Conservation (phyloP, 2,329 filamentous ascomycete genomes). For the Diaporthe destruens region DNA sequence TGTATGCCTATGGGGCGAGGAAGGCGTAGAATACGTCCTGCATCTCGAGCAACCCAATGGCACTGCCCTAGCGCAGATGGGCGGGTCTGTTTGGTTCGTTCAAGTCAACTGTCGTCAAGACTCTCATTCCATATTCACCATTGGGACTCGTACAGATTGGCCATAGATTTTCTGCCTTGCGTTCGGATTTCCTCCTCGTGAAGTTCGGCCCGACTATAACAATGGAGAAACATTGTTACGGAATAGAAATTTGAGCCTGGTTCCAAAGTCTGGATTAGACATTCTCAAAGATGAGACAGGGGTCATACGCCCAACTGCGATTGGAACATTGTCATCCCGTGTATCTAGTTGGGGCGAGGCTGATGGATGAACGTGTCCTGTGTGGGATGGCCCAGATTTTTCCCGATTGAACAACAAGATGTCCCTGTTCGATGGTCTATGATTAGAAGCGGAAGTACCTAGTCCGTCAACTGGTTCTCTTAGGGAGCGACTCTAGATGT, state of each 20-base stretch:
- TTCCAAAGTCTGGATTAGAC: background rate
- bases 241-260: background rate
- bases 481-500: no score
- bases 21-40: conserved; percentile 38
- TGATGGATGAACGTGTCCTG: background rate
- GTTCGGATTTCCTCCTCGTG: background rate
- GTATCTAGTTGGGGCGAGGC: background rate
- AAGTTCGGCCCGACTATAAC: no score
- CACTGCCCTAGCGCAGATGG: no score
- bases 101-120: no score
- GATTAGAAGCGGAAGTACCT: background rate
- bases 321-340: conserved; percentile 2
- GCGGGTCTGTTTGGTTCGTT: no score
- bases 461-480: no score
- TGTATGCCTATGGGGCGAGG: conserved; percentile 40
- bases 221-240: background rate
- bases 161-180: background rate
- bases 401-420: background rate
- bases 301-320: background rate
- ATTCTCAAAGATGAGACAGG: background rate
- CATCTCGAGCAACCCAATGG: background rate
- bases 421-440: background rate
- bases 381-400: no score
- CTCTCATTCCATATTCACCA: background rate
- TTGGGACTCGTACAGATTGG: background rate